Base-by-base conservation (phyloP, 805 yeast species). In the Maudiozyma bulderi region DNA sequence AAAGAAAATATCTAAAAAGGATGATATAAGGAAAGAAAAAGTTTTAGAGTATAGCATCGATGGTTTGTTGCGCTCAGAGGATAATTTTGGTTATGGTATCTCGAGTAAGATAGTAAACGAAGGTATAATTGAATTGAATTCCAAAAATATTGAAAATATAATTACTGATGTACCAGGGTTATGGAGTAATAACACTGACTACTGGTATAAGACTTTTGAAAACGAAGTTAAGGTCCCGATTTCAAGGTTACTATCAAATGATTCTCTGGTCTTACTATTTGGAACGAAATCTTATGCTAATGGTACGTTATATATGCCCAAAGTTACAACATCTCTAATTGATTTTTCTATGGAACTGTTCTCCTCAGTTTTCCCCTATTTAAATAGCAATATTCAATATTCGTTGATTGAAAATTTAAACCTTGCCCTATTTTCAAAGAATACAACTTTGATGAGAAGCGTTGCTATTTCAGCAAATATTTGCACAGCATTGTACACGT, bases 361-460 rank as follows among this genome's bases (percentile, higher is more conserved):
- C 60, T 79, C 86, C 5, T 60, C 75, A 8, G 73, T 84, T 0
- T 84, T 91, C 54, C 86, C 95, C 0, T 71, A 73, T 50, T 75
- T 91, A 55, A 79, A 90, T 7, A 67, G 78, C 5, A 86, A 87
- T 52, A 84, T 93, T 47, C 97, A 91, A 59, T 82, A 84, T 50
- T 88, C 97, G 0, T 73, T 93, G n/a, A 65, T 93, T 20, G 97
- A 91, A 58, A 86, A 82, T 47, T 66, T 93, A 52, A 75, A 89
- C 54, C 71, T 82, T 3, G 71, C 75, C 14, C 52, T 82, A 37
- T 69, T 76, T 44, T 71, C 78, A 31, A 66, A 73, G 47, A 54
- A 61, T 5, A 58, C 66, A 1, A 60, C 58, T 5, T 54, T 64
- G 1, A 58, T 69, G 7, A 65, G 74, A 37, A 61, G 64, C 14